Evolutionary conservation across 2,329 filamentous ascomycete genomes (phyloP).

Genomic region (Gaeumannomyces tritici): DNA sequence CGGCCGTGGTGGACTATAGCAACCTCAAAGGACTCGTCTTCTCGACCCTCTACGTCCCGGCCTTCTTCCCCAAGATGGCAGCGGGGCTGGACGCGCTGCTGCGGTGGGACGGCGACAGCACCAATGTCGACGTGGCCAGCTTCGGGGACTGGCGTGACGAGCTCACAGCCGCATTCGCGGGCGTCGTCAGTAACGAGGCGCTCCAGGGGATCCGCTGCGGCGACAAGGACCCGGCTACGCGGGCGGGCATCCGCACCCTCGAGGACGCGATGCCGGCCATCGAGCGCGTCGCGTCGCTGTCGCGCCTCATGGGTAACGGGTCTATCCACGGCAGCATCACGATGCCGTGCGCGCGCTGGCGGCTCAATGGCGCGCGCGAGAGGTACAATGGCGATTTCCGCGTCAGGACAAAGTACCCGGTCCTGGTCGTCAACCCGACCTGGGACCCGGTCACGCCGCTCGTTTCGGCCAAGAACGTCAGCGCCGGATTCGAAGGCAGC

Average conservation of each 20-base stretch:
- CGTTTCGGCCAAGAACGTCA: constrained; percentile 17
- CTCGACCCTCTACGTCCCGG: constrained; percentile 12
- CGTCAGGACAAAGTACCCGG: constrained; percentile 15
- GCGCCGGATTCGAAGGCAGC: constrained; percentile 14
- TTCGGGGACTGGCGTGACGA: too few relatives aligned
- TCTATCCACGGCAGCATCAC: constrained; percentile 5
- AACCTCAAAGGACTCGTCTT: constrained; percentile 11
- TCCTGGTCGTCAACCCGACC: constrained; percentile 20
- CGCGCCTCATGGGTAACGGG: constrained; percentile 11
- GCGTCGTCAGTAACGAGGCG: background rate
- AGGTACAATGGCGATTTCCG: constrained; percentile 12
- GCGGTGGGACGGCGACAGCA: background rate
- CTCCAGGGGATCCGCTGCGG: constrained; percentile 7
- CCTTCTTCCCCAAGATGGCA: constrained; percentile 3
- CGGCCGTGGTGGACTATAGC: constrained; percentile 12
- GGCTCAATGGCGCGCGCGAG: constrained; percentile 14
- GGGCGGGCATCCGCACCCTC: constrained; percentile 1
- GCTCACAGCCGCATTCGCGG: background rate
- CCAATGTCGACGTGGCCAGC: background rate
- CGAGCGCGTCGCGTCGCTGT: background rate
- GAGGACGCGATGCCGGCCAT: constrained; percentile 7
- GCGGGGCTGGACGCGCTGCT: constrained; percentile 6
- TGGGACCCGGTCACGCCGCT: constrained; percentile 21
- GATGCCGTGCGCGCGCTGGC: constrained; percentile 18
- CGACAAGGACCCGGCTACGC: constrained; percentile 4